Percentiles rank a stretch among this genome's conserved stretches.
phyloP scores from a whole-genome alignment of 1,284 basidiomycete genomes.

The Ustilago nuda region DNA sequence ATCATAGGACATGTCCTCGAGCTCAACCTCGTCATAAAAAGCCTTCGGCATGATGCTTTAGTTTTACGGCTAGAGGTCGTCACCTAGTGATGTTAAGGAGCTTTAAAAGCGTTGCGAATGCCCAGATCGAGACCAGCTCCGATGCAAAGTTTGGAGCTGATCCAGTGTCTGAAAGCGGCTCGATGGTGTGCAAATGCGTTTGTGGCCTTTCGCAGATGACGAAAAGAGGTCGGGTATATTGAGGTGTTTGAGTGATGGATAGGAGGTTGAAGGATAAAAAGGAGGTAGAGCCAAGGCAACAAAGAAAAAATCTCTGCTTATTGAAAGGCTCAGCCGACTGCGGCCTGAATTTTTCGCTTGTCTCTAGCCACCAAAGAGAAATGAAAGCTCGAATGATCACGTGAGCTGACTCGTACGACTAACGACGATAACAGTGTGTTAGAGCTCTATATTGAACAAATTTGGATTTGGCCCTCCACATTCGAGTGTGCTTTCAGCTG shows the following conservation, averaged over 20 bases:
- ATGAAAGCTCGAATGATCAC: constrained; percentile 8
- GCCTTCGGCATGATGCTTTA: constrained; percentile 38
- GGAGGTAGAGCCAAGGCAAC: background rate
- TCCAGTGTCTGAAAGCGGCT: background rate
- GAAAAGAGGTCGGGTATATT: constrained; percentile 36
- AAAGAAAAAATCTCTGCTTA: constrained; percentile 9
- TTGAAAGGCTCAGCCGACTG: constrained; percentile 24
- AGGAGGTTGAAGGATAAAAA: background rate
- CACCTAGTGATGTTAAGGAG: constrained; percentile 28
- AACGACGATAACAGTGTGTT: constrained; percentile 1
- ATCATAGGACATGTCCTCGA: constrained; percentile 69
- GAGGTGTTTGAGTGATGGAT: constrained; percentile 2
- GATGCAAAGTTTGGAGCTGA: too few species aligned
- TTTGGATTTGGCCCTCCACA: constrained; percentile 19
- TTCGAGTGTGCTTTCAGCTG: constrained; percentile 24
- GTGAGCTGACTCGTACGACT: constrained; percentile 20
- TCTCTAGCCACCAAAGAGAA: constrained; percentile 5
- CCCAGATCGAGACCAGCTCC: constrained; percentile 30
- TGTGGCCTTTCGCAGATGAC: constrained; percentile 22
- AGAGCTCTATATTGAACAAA: constrained; percentile 6
- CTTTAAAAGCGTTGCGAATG: background rate
- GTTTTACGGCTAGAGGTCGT: constrained; percentile 25
- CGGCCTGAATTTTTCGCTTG: constrained; percentile 29
- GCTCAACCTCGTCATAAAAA: constrained; percentile 68
- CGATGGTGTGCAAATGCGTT: background rate